Evolutionary conservation across 768 basidiomycete genomes (phyloP), one percentile per base, ranked within the genome.

Genomic region (Boletus coccyginus): DNA sequence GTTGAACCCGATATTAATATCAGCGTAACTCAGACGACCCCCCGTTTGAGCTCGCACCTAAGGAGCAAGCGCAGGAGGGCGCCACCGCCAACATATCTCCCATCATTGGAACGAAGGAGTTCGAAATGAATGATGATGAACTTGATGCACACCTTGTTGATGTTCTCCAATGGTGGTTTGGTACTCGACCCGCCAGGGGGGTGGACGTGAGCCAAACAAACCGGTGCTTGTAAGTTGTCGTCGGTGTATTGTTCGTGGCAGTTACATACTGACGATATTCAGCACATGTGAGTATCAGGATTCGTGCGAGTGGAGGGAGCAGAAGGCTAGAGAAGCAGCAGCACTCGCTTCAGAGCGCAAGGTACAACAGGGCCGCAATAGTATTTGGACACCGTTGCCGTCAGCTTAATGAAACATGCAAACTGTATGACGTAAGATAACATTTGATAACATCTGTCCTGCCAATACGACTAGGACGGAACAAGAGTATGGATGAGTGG

Each of bases 291-390:
- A 92, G 71, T 94, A 92, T 65, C 72, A 73, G 33, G 72, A 78
- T 3, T 85, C 82, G 13, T 94, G 92, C 64, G 92, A 94, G 73
- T 94, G 92, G 92, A 77, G 90, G 58, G 75, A 74, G 46, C 53
- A 60, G 44, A 78, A 76, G 59, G 84, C 83, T 24, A 61, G 70
- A 55, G 82, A 83, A 46, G 54, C 60, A 29, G 52, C 21, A 3
- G 45, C 32, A 14, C 11, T 32, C 29, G 46, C 41, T 16, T 32
- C 53, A 13, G 35, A 55, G 45, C 46, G 43, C 8, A 53, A n/a
- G 38, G 27, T 7, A 45, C 31, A 19, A 3, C 33, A 19, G 44
- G 42, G 35, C 45, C 27, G 31, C 14, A 5, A 38, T 29, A 19
- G 33, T 17, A 19, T 53, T 43, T 48, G 33, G 41, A 17, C 42